Evolutionary conservation across 2,329 filamentous ascomycete species (phyloP).

Genomic region (Fusarium algeriense): DNA sequence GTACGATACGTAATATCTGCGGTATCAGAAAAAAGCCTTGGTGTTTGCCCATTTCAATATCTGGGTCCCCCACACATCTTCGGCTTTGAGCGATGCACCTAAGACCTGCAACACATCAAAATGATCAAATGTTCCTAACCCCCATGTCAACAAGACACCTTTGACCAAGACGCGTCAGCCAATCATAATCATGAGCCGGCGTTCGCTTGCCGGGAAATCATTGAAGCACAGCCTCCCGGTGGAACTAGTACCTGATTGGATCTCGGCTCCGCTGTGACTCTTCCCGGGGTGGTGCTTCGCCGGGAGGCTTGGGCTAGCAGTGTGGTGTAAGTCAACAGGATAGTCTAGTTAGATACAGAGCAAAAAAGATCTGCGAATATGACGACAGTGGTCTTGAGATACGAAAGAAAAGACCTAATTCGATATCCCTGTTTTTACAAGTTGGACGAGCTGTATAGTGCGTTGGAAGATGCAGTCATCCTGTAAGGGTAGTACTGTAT

Average conservation of each 20-base stretch:
- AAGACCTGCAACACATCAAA: background rate
- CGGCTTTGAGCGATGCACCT: slow-evolving; percentile 27
- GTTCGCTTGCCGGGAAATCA: background rate
- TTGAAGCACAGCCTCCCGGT: slow-evolving; percentile 26
- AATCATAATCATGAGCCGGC: background rate
- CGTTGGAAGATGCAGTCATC: slow-evolving; percentile 28
- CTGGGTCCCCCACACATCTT: background rate
- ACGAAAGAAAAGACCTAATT: slow-evolving; percentile 1
- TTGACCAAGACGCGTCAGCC: slow-evolving; percentile 2
- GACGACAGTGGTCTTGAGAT: slow-evolving; percentile 8
- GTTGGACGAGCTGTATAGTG: background rate
- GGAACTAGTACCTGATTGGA: slow-evolving; percentile 13
- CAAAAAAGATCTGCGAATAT: background rate
- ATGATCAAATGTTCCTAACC: background rate
- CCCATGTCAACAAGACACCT: background rate
- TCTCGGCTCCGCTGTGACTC: slow-evolving; percentile 26
- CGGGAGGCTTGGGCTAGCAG: slow-evolving; percentile 2
- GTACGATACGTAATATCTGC: background rate
- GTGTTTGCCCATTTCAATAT: slow-evolving; percentile 20
- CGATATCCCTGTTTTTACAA: background rate
- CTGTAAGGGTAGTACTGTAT: slow-evolving; percentile 9
- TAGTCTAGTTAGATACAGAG: background rate
- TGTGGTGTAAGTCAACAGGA: background rate
- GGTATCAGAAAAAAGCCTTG: slow-evolving; percentile 16
- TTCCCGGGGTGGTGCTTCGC: background rate